phyloP scores from a whole-genome alignment of 225 moss, liverwort and hornwort species.

The Lunularia cruciata region DNA sequence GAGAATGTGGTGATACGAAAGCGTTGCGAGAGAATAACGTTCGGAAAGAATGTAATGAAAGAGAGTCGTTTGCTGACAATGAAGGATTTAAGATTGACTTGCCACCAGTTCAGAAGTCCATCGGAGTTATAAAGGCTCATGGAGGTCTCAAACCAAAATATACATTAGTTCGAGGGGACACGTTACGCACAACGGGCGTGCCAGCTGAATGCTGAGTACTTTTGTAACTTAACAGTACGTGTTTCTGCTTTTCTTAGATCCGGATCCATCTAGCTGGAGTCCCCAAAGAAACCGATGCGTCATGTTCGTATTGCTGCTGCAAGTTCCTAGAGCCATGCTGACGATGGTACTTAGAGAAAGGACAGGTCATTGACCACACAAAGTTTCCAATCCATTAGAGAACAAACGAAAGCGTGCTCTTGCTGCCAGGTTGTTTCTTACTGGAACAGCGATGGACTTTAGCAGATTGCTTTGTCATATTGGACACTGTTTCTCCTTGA shows the following conservation, averaged over 20 bases:
- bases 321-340: not conserved
- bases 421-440: too few relatives aligned
- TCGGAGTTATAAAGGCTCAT: not conserved
- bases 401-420: too few relatives aligned
- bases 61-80: not conserved
- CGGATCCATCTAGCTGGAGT: not conserved
- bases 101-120: not conserved
- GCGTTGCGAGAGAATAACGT: not conserved
- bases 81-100: too few relatives aligned
- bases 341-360: not conserved
- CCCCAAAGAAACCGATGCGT: slow-evolving; percentile 2
- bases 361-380: slow-evolving; percentile 13
- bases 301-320: not conserved
- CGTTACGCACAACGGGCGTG: not conserved
- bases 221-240: not conserved
- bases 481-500: too few relatives aligned
- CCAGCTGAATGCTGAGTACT: not conserved
- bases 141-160: not conserved
- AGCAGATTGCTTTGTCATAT: too few relatives aligned
- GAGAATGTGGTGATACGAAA: too few relatives aligned
- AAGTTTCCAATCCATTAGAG: too few relatives aligned
- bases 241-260: not conserved
- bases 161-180: not conserved
- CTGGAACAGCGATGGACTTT: too few relatives aligned
- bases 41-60: not conserved